Evolutionary conservation across 257 asterid species (phyloP).

Genomic region (Plantago major): DNA sequence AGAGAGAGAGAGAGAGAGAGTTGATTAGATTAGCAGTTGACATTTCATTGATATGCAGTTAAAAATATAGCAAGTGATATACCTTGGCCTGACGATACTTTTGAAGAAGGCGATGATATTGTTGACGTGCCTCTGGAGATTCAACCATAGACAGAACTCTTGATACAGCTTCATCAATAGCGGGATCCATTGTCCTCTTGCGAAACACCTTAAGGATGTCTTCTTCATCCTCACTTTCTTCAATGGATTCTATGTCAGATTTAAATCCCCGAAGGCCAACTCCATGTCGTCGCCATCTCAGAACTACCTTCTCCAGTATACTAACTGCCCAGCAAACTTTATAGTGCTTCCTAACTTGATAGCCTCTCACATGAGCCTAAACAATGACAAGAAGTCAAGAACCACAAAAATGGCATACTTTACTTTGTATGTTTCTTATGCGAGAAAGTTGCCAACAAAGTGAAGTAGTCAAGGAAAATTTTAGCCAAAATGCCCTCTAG

Average conservation of each 20-base stretch:
- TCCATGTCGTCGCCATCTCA: conserved; percentile 89
- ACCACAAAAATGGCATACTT: background rate
- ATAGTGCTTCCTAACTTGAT: conserved; percentile 75
- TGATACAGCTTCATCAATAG: conserved; percentile 80
- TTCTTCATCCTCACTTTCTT: conserved; percentile 55
- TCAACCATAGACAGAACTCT: conserved; percentile 93
- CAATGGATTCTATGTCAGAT: conserved; percentile 42
- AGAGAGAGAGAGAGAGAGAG: too few species aligned
- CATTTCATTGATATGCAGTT: background rate
- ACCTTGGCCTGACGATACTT: conserved; percentile 89
- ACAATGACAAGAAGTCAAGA: conserved; percentile 20
- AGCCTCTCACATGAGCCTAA: conserved; percentile 95
- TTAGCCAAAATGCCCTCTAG: too few species aligned
- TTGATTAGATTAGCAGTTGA: background rate
- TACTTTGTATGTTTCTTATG: too few species aligned
- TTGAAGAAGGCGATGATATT: conserved; percentile 74
- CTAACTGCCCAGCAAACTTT: conserved; percentile 92
- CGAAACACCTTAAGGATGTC: conserved; percentile 81
- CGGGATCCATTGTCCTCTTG: conserved; percentile 73
- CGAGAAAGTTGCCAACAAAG: too few species aligned
- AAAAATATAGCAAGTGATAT: conserved; percentile 1
- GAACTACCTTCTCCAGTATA: conserved; percentile 75
- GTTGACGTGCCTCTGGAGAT: conserved; percentile 75
- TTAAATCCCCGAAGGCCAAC: conserved; percentile 83
- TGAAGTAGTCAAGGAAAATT: too few species aligned